phyloP scores from a whole-genome alignment of 1,284 basidiomycete genomes.

The Malassezia obtusa region DNA sequence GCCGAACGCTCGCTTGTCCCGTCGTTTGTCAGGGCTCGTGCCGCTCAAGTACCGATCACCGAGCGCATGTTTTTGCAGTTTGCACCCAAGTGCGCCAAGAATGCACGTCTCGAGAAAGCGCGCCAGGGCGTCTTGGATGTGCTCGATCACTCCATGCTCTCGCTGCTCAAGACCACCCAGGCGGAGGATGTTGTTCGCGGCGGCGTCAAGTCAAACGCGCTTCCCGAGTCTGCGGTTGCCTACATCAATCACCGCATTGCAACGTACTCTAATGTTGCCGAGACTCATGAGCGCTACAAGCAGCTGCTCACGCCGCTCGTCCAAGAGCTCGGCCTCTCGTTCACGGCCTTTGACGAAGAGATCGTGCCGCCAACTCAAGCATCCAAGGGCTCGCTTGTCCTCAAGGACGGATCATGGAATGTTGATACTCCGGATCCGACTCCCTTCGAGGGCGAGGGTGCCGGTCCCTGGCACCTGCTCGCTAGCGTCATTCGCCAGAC shows the following conservation, averaged over 20 bases:
- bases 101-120: slow-evolving; percentile 4
- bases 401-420: slow-evolving; percentile 9
- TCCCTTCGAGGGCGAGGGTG: slow-evolving; percentile 7
- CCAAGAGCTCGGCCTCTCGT: slow-evolving; percentile 53
- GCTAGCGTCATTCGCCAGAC: slow-evolving; percentile 50
- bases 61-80: neutral
- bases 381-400: neutral
- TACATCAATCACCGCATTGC: slow-evolving; percentile 59
- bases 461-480: slow-evolving; percentile 48
- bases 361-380: slow-evolving; percentile 12
- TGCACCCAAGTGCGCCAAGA: neutral
- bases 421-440: slow-evolving; percentile 1
- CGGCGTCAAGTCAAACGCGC: slow-evolving; percentile 60
- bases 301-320: slow-evolving; percentile 52
- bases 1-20: slow-evolving; percentile 19
- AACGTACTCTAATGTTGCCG: slow-evolving; percentile 52
- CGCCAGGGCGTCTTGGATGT: neutral
- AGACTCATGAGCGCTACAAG: slow-evolving; percentile 51
- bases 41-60: neutral
- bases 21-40: neutral
- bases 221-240: slow-evolving; percentile 56
- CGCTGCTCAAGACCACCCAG: slow-evolving; percentile 59
- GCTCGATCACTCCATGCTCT: slow-evolving; percentile 36
- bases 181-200: slow-evolving; percentile 61
- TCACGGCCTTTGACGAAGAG: slow-evolving; percentile 53